Evolutionary conservation across 495 filamentous ascomycete species (phyloP).

Genomic region (Penicillium flavigenum): DNA sequence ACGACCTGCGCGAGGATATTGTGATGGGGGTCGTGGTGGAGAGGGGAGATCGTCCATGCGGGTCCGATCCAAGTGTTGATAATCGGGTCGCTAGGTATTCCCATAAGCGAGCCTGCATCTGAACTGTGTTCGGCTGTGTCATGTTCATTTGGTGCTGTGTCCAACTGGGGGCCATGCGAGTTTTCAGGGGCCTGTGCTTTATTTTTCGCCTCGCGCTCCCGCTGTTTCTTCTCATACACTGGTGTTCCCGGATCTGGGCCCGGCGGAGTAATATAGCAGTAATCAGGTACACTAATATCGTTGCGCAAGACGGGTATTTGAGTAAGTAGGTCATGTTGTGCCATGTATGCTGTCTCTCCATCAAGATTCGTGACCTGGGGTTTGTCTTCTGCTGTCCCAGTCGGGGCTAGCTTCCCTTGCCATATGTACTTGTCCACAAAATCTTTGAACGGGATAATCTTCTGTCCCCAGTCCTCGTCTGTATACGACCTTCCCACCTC

Average conservation of each 20-base stretch:
- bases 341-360: conserved; percentile 67
- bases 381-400: neutral
- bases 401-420: conserved; percentile 19
- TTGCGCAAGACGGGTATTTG: conserved; percentile 76
- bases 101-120: conserved; percentile 13
- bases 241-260: conserved; percentile 49
- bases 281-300: conserved; percentile 82
- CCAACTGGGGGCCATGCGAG: conserved; percentile 39
- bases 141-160: conserved; percentile 31
- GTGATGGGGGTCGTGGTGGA: conserved; percentile 93
- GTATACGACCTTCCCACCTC: conserved; percentile 91
- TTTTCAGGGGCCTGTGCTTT: conserved; percentile 2
- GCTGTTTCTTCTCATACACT: conserved; percentile 45
- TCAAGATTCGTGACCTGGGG: conserved; percentile 16
- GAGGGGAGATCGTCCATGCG: conserved; percentile 78
- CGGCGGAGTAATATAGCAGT: conserved; percentile 69
- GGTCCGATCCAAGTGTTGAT: conserved; percentile 96
- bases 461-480: conserved; percentile 81
- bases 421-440: conserved; percentile 66
- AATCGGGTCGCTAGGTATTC: conserved; percentile 37
- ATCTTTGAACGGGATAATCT: conserved; percentile 70
- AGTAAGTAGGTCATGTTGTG: conserved; percentile 82
- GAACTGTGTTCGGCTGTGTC: conserved; percentile 15
- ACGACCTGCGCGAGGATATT: conserved; percentile 91
- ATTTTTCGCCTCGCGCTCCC: conserved; percentile 27